Evolutionary conservation across 192 early-diverging fungal species (phyloP), one percentile per base, ranked within the genome.

Genomic region (Thoreauomyces humboldtii): DNA sequence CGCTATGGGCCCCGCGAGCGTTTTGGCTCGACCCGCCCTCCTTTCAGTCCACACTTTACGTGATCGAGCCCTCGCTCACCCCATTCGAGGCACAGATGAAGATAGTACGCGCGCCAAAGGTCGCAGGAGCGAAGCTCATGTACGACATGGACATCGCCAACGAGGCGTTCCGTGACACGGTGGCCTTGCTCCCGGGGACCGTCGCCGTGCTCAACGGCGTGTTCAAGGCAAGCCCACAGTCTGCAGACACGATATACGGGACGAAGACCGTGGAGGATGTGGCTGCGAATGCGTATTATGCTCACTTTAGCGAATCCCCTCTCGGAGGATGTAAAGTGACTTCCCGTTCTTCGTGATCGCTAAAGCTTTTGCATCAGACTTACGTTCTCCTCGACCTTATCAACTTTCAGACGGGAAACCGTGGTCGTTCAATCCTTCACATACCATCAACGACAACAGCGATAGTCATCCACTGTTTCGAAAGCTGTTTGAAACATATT

Each of bases 121-220:
- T n/a, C n/a, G n/a, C n/a, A n/a, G n/a, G n/a, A n/a, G n/a, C n/a
- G n/a, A n/a, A n/a, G n/a, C n/a, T n/a, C n/a, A 6, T 63, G 25
- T 63, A 22, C 54, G 61, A 63, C 35, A 63, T 63, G 61, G 52
- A 63, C 31, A 27, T 63, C 21, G 21, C 61, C 7, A 63, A 63
- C 27, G 25, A 32, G 12, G 61, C 54, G 17, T 63, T 63, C 15
- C 14, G 15, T 19, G 34, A 58, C 54, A 37, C 15, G 12, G 29
- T 42, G 6, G 61, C 17, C 6, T 17, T 63, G 34, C 59, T 63
- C n/a, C 61, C 61, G n/a, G 61, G 61, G 7, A 61, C 61, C 6
- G 9, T 59, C 11, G 37, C 34, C 6, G 21, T 27, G 58, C 44
- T 59, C 6, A 59, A 38, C 44, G 58, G 58, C 17, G 37, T 21